Evolutionary conservation across 169 alveolate genomes (phyloP).

Genomic region (Condylostoma magnum): DNA sequence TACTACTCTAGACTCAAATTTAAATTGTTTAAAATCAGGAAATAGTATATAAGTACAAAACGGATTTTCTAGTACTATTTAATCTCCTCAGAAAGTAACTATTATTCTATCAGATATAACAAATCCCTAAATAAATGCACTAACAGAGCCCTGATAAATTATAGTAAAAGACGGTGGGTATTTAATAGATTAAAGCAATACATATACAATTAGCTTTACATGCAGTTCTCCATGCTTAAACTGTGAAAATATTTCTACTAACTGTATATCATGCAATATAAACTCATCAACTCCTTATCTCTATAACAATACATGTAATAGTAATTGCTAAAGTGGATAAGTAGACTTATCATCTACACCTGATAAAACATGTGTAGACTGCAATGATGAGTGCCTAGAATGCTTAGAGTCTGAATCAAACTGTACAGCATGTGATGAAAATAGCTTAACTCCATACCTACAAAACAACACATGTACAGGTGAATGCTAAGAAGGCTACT

Average conservation of each 20-base stretch:
- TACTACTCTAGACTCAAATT: not conserved
- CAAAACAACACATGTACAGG: not conserved
- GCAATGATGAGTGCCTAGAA: not conserved
- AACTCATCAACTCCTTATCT: constrained; percentile 3
- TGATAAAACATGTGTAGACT: constrained; percentile 7
- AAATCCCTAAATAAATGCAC: no score
- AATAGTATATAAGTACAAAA: no score
- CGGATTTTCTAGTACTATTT: no score
- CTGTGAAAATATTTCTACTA: not conserved
- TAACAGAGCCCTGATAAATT: constrained; percentile 13
- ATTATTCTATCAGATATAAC: no score
- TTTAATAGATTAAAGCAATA: constrained; percentile 4
- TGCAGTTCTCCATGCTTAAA: constrained; percentile 9
- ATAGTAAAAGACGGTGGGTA: not conserved
- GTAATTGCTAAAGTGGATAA: constrained; percentile 2
- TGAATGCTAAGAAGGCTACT: not conserved
- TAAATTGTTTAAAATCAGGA: no score
- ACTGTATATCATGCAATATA: not conserved
- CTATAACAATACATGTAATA: constrained; percentile 9
- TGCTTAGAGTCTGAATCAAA: not conserved
- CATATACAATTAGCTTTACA: constrained; percentile 9
- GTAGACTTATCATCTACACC: constrained; percentile 12
- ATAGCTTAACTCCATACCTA: not conserved
- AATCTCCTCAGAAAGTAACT: no score
- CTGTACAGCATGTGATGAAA: not conserved